Conservation (phyloP, 176 grass and related monocot species). For the Microstegium vimineum region DNA sequence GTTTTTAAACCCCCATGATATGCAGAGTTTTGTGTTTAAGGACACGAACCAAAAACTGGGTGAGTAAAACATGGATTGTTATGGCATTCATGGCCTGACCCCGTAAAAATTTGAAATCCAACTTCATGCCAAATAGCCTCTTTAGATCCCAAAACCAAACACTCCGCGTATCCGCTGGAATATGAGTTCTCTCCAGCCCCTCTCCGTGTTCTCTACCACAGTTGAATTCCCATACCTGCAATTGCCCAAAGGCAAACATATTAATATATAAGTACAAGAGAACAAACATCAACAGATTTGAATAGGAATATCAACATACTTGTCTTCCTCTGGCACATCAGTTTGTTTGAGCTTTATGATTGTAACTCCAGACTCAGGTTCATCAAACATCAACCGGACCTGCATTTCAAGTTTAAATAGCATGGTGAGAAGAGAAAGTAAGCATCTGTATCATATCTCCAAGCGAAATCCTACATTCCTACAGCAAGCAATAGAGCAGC, state of each 20-base stretch:
- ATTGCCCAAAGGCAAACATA: not conserved
- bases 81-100: not conserved
- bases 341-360: slow-evolving; percentile 86
- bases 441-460: not conserved
- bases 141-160: slow-evolving; percentile 84
- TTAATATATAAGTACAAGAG: not conserved
- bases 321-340: slow-evolving; percentile 90
- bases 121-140: not conserved
- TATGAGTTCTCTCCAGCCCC: slow-evolving; percentile 89
- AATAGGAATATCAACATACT: slow-evolving; percentile 33
- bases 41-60: not conserved
- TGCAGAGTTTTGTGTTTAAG: slow-evolving; percentile 1
- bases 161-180: slow-evolving; percentile 92
- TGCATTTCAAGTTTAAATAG: slow-evolving; percentile 36
- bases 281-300: not conserved
- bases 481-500: not conserved
- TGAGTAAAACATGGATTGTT: slow-evolving; percentile 10
- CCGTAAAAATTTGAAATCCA: slow-evolving; percentile 28
- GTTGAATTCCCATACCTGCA: slow-evolving; percentile 86
- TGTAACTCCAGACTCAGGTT: slow-evolving; percentile 77
- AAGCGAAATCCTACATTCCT: not conserved
- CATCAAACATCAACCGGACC: slow-evolving; percentile 78
- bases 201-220: slow-evolving; percentile 92
- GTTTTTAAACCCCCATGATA: slow-evolving; percentile 5
- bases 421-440: not conserved